These are phyloP conservation scores for Poterioochromonas sp. DNA, from an alignment of 352 stramenopile species.

Conservation along the genomic window DNA sequence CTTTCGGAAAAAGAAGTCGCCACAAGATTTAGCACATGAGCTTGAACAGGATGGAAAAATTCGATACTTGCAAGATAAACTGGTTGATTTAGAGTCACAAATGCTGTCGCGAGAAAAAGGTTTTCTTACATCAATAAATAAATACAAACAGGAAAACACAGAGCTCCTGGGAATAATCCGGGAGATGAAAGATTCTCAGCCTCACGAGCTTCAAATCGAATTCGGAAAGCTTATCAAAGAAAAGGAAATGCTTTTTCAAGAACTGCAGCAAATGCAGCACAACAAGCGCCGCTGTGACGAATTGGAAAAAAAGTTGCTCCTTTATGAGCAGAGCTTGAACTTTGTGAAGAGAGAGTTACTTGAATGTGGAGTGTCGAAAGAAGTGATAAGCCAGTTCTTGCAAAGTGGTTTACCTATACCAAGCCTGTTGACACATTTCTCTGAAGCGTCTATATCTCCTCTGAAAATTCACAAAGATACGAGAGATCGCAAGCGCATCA, in stretches of 20 bases:
- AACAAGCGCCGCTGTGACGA: too few species aligned
- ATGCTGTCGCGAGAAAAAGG: background rate
- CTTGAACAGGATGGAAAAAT: background rate
- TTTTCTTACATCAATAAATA: background rate
- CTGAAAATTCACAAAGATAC: background rate
- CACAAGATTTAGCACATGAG: background rate
- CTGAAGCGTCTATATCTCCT: background rate
- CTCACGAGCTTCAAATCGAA: background rate
- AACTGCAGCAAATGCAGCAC: too few species aligned
- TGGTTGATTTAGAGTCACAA: background rate
- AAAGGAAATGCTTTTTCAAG: background rate
- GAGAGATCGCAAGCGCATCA: background rate
- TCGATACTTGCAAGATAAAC: background rate
- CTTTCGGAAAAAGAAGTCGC: background rate
- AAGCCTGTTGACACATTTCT: background rate
- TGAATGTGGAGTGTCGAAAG: too few species aligned
- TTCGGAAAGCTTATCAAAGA: background rate
- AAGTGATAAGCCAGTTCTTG: too few species aligned
- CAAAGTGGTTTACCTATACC: too few species aligned
- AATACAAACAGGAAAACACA: background rate
- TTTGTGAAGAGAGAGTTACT: too few species aligned
- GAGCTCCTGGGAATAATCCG: background rate
- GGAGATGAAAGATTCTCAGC: background rate
- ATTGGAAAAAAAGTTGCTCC: too few species aligned
- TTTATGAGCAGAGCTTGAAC: too few species aligned